Evolutionary conservation across 2,329 filamentous ascomycete genomes (phyloP).

Genomic region (Arthrobotrys musiformis): DNA sequence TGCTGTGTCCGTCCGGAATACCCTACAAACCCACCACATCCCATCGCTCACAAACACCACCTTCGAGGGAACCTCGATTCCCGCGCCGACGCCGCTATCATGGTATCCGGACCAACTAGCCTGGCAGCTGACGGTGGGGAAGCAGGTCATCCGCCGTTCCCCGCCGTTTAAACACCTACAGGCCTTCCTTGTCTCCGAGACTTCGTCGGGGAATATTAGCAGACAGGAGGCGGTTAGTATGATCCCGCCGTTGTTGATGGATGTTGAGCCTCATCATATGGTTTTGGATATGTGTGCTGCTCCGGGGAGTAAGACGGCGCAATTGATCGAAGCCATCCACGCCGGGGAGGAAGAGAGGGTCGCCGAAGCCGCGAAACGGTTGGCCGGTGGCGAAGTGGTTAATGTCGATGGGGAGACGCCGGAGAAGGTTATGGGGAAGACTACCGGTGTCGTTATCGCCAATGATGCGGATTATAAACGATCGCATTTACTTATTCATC

Average conservation of each 20-base stretch:
- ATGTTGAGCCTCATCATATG: slow-evolving; percentile 88
- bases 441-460: slow-evolving; percentile 90
- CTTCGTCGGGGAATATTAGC: slow-evolving; percentile 95
- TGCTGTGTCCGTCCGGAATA: slow-evolving; percentile 89
- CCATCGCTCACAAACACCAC: slow-evolving; percentile 84
- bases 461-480: slow-evolving; percentile 98
- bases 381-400: slow-evolving; percentile 60
- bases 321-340: slow-evolving; percentile 94
- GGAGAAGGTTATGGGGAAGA: slow-evolving; percentile 72
- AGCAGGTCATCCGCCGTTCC: slow-evolving; percentile 93
- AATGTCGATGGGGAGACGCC: slow-evolving; percentile 62
- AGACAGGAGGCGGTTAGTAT: slow-evolving; percentile 98
- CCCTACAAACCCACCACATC: slow-evolving; percentile 87
- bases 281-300: slow-evolving; percentile 96
- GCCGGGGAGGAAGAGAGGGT: slow-evolving; percentile 89
- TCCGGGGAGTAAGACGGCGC: slow-evolving; percentile 94
- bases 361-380: slow-evolving; percentile 59
- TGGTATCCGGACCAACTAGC: slow-evolving; percentile 97
- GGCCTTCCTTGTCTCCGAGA: slow-evolving; percentile 97
- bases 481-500: slow-evolving; percentile 95
- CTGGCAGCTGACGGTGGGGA: slow-evolving; percentile 98
- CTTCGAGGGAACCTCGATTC: slow-evolving; percentile 79
- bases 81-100: slow-evolving; percentile 80
- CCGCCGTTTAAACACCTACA: slow-evolving; percentile 95
- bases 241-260: slow-evolving; percentile 95